Evolutionary conservation across 371 early-diverging fungal genomes (phyloP).

Genomic region (Nosema bombycis): DNA sequence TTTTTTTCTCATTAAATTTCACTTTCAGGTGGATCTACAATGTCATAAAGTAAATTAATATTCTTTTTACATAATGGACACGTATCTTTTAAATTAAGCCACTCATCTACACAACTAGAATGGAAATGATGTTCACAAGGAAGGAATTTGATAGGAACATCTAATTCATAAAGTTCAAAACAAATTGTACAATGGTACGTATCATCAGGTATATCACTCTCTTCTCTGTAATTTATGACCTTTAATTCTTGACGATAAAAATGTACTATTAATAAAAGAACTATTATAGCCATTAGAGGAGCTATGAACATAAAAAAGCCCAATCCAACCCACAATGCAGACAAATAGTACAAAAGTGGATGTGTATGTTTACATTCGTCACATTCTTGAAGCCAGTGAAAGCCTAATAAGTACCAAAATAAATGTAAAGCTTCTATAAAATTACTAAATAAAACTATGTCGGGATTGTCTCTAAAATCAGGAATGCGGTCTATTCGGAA

Average conservation of each 20-base stretch:
- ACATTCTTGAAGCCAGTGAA: slow-evolving; percentile 66
- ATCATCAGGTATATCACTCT: slow-evolving; percentile 60
- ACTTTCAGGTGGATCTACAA: slow-evolving; percentile 55
- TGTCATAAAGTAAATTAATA: slow-evolving; percentile 65
- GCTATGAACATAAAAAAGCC: slow-evolving; percentile 63
- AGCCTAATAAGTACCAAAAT: slow-evolving; percentile 66
- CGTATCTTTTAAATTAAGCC: slow-evolving; percentile 66
- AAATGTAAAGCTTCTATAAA: slow-evolving; percentile 64
- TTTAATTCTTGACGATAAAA: slow-evolving; percentile 65
- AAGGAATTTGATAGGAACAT: slow-evolving; percentile 61
- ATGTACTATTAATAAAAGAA: slow-evolving; percentile 61
- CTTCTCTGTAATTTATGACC: slow-evolving; percentile 57
- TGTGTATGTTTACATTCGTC: slow-evolving; percentile 53
- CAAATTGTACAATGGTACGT: slow-evolving; percentile 65
- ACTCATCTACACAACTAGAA: slow-evolving; percentile 65
- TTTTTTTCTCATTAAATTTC: slow-evolving; percentile 23
- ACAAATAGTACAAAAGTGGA: slow-evolving; percentile 64
- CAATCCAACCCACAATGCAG: slow-evolving; percentile 54
- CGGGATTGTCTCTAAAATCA: slow-evolving; percentile 64
- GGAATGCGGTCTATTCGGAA: slow-evolving; percentile 60
- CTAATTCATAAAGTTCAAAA: slow-evolving; percentile 60
- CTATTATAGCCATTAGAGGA: slow-evolving; percentile 64
- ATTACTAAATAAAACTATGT: slow-evolving; percentile 64
- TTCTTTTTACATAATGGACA: slow-evolving; percentile 66
- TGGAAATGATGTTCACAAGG: slow-evolving; percentile 67